Base-by-base conservation (phyloP, 2,329 filamentous ascomycete species). In the Pseudocercospora fuligena region DNA sequence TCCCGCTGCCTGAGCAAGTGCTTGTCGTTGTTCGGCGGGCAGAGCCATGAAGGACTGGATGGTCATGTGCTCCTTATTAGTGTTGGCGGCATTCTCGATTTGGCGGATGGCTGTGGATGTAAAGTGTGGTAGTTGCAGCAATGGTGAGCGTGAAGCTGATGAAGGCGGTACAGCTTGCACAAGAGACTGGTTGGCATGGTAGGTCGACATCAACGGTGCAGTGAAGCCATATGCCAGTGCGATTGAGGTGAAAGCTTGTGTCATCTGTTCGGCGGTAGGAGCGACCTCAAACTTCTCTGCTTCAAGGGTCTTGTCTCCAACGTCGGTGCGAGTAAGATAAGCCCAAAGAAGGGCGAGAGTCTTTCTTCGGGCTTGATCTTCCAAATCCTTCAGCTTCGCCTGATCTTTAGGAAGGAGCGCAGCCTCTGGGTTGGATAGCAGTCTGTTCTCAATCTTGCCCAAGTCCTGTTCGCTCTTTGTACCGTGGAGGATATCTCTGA, bases 271-370 rank as follows among this genome's bases (percentile, higher is more conserved):
- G 29, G 94, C 95, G 68, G 95, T 91, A 19, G 94, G 93, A 21
- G 92, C 94, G 68, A 95, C 89, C 78, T 95, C 90, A 78, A 91
- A 93, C 82, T 98, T 99, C 79, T 94, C 89, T 77, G 89, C 89
- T 75, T 97, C 90, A 62, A 97, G 85, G 33, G 86, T 84, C 61
- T 87, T 80, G 75, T 97, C 93, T 51, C 91, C 90, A 25, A 99
- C 87, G 74, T 97, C 92, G 63, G 97, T 85, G 56, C 95, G 91
- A 67, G 92, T 92, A 57, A 98, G 87, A 78, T 99, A 98, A 49
- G 95, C 94, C 95, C 96, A 99, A 16, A 99, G 85, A 64, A 99
- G 85, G 60, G 91, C 92, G 53, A 98, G 84, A 7, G 93, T 90
- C 84, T 98, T 98, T 75, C 95, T 87, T 72, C 92, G 90, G 25